Evolutionary conservation across 148 eudicot species (phyloP).

Genomic region (Simmondsia chinensis): DNA sequence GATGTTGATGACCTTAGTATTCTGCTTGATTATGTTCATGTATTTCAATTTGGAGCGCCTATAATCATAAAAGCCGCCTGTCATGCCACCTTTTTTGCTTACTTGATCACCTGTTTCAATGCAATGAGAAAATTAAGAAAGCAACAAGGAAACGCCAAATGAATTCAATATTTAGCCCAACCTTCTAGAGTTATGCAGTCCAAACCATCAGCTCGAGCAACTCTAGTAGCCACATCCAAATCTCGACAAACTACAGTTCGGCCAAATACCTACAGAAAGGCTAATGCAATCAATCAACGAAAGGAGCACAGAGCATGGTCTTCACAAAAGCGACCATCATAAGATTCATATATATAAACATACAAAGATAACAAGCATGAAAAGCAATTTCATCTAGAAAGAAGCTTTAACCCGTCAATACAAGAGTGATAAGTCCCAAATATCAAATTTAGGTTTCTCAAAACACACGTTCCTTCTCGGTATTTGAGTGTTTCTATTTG

Average conservation of each 20-base stretch:
- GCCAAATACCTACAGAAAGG: slow-evolving; percentile 61
- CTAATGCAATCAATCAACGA: not conserved
- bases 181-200: slow-evolving; percentile 99
- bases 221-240: slow-evolving; percentile 90
- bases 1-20: slow-evolving; percentile 29
- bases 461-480: too few relatives aligned
- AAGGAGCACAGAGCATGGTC: not conserved
- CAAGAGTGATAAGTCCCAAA: too few relatives aligned
- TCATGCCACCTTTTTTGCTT: slow-evolving; percentile 99
- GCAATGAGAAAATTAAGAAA: slow-evolving; percentile 11
- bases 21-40: slow-evolving; percentile 66
- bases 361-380: too few relatives aligned
- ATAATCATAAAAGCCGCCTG: slow-evolving; percentile 92
- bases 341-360: too few relatives aligned
- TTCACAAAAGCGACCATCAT: not conserved
- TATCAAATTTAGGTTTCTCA: too few relatives aligned
- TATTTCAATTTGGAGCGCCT: slow-evolving; percentile 89
- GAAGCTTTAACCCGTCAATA: too few relatives aligned
- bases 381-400: too few relatives aligned
- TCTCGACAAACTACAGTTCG: slow-evolving; percentile 89
- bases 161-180: slow-evolving; percentile 16
- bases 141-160: slow-evolving; percentile 1
- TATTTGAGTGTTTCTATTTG: too few relatives aligned
- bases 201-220: slow-evolving; percentile 83
- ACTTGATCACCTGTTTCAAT: slow-evolving; percentile 86